phyloP scores from a whole-genome alignment of 1,284 basidiomycete genomes.

The Coniferiporia weirii region DNA sequence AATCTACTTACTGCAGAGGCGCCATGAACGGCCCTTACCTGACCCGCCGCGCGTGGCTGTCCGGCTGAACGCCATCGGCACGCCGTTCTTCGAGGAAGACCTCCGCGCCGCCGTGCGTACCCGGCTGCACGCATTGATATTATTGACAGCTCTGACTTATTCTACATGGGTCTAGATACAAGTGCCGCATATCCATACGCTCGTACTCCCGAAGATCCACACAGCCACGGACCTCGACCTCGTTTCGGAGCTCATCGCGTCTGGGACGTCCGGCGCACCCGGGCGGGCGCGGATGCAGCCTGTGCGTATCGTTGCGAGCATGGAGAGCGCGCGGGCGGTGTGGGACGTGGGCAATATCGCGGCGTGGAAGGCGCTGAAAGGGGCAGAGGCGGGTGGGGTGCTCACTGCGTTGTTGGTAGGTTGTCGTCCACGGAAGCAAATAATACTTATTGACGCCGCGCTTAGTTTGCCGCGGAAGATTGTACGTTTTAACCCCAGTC shows the following conservation, averaged over 20 bases:
- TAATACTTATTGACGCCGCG: conserved; percentile 2
- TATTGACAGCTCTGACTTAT: too few relatives aligned
- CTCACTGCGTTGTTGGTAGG: conserved; percentile 50
- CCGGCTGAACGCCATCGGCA: conserved; percentile 71
- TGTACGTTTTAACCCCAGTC: conserved; percentile 45
- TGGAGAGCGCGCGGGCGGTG: conserved; percentile 71
- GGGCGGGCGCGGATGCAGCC: conserved; percentile 25
- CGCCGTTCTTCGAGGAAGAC: conserved; percentile 69
- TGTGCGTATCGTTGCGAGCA: conserved; percentile 65
- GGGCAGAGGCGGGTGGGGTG: conserved; percentile 39
- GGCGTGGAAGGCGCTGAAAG: conserved; percentile 48
- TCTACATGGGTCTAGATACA: conserved; percentile 35
- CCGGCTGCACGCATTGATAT: neutral
- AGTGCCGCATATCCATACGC: conserved; percentile 44
- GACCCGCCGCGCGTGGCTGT: conserved; percentile 56
- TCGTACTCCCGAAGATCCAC: conserved; percentile 80
- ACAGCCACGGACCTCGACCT: conserved; percentile 58
- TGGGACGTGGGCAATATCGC: conserved; percentile 61
- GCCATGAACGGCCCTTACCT: conserved; percentile 33
- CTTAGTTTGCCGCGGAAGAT: conserved; percentile 86
- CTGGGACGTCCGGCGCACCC: conserved; percentile 22
- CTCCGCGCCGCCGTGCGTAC: conserved; percentile 56
- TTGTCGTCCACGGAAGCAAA: conserved; percentile 10
- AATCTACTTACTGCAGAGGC: conserved; percentile 18
- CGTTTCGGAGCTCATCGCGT: conserved; percentile 46